A percentile compares a stretch with the other conserved stretches of the same genome.
Evolutionary conservation across 139 green algal species (phyloP).

Genomic region (Eudorina sp.): DNA sequence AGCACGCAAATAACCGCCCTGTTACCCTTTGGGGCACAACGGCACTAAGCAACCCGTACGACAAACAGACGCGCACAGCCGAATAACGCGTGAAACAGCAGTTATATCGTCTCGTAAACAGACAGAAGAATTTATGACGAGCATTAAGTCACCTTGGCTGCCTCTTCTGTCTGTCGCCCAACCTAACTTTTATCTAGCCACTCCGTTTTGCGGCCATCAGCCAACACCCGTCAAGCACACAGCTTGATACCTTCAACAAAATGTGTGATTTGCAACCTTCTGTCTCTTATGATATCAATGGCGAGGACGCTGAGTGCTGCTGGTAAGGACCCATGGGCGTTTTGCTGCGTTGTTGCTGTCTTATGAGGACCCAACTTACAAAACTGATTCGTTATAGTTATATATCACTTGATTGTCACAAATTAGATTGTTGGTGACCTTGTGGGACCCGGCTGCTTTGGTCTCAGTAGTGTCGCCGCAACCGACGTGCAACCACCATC

Average conservation of each 20-base stretch:
- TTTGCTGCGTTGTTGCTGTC: conserved; percentile 16
- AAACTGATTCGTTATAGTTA: neutral
- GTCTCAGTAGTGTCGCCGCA: conserved; percentile 8
- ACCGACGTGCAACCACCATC: conserved; percentile 21
- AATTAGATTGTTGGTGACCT: neutral
- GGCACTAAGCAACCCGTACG: conserved; percentile 1
- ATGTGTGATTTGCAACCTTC: conserved; percentile 4
- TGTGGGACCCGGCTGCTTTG: neutral
- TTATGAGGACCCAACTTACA: neutral
- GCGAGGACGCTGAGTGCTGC: neutral
- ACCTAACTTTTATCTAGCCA: conserved; percentile 4
- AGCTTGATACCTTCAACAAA: neutral
- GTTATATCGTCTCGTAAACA: neutral
- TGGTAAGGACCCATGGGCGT: neutral
- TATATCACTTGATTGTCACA: neutral
- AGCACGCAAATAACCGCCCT: neutral
- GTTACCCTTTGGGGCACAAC: neutral
- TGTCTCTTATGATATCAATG: neutral
- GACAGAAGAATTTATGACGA: neutral
- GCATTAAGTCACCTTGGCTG: too few relatives aligned
- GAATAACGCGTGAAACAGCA: neutral
- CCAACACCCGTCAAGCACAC: neutral
- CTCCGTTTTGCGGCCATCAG: neutral
- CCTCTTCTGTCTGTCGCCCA: neutral
- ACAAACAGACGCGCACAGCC: neutral